Base-by-base conservation (phyloP, 1,139 yeast species). In the Pichia sp. region DNA sequence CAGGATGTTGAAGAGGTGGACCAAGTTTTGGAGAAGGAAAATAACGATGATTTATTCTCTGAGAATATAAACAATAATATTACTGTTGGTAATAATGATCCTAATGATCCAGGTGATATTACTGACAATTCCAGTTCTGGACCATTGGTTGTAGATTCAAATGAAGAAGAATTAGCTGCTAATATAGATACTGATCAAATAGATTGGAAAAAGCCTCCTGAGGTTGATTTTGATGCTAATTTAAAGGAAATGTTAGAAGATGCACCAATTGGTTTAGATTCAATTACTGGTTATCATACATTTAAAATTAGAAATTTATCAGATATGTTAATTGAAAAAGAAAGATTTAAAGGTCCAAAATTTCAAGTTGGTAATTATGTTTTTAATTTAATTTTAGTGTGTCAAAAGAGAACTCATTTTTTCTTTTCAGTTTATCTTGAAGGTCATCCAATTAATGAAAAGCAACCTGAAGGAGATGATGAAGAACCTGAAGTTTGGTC, bases 301-400 rank as follows among this genome's bases (percentile, higher is more conserved):
- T 92, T 97, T 97, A 75, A 77, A 48, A 83, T 92, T 48, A 70
- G 71, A 10, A 79, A 83, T 58, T 86, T 95, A 84, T 8, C 30
- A 3, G 44, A 31, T 63, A 67, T 43, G 42, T 26, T 48, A 3
- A 32, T 42, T 2, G 68, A 86, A 41, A 53, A 53, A 18, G 74
- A 74, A 34, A 72, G 69, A 48, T 68, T 67, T 30, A 64, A 67
- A 34, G 74, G 84, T 55, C 74, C 83, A 1, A 65, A 67, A 11
- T 83, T 83, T 58, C 72, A 67, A 47, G 76, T 83, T 54, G 96
- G 94, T 2, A 50, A 56, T 26, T 48, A 48, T 31, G 32, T 31
- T 3, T 51, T 51, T 25, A 48, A 51, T 11, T 39, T 51, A 39
- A 51, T 48, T 33, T 34, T 48, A 2, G 48, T 46, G n/a, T 44